Evolutionary conservation across 352 stramenopile genomes (phyloP).

Genomic region (Plasmopara viticola): DNA sequence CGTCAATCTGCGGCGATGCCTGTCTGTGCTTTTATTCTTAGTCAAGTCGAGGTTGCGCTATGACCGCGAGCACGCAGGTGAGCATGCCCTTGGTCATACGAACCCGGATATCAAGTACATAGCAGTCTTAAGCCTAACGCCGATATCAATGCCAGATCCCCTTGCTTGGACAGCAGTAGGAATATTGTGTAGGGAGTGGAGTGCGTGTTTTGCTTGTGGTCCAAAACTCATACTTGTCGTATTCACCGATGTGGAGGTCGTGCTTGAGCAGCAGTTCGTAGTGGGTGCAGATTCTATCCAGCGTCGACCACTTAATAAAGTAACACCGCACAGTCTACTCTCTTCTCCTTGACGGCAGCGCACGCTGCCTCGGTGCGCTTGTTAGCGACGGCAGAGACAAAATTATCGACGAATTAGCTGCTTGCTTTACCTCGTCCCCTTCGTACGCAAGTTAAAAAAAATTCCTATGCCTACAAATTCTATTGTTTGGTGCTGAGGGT

Average conservation of each 20-base stretch:
- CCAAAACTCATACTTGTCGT: conserved; percentile 26
- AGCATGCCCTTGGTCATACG: conserved; percentile 50
- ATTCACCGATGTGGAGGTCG: conserved; percentile 70
- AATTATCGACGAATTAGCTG: conserved; percentile 29
- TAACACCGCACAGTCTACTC: conserved; percentile 92
- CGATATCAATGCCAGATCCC: conserved; percentile 27
- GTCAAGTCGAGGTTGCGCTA: conserved; percentile 53
- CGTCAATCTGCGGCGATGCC: conserved; percentile 34
- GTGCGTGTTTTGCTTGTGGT: conserved; percentile 46
- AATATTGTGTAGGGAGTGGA: conserved; percentile 84
- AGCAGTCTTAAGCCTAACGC: conserved; percentile 61
- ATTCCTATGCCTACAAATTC: conserved; percentile 12
- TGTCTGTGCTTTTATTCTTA: conserved; percentile 70
- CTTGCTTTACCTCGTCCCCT: conserved; percentile 89
- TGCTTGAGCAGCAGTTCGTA: conserved; percentile 86
- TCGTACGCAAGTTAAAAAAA: conserved; percentile 95
- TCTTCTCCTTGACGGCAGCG: conserved; percentile 51
- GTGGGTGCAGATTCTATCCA: conserved; percentile 95
- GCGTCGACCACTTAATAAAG: conserved; percentile 96
- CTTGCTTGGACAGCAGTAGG: conserved; percentile 69
- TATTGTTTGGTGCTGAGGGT: no score
- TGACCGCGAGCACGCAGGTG: conserved; percentile 48
- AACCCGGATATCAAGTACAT: conserved; percentile 65
- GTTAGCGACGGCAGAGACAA: conserved; percentile 28
- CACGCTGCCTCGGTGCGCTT: conserved; percentile 37